Evolutionary conservation across 805 yeast species (phyloP).

Genomic region (Pichia kluyveri): DNA sequence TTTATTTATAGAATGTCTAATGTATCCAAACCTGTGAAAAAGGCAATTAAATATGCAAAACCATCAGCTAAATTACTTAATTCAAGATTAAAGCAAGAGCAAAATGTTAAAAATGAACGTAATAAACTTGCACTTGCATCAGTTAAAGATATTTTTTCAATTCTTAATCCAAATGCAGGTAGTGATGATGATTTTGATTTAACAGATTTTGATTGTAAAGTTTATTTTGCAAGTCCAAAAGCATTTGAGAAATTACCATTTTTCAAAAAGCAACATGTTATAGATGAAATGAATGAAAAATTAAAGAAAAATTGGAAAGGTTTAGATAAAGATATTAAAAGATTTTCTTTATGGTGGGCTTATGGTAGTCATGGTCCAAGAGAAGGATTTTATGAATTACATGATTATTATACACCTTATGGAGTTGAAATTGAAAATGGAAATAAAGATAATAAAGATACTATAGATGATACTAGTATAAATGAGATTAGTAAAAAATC

Average conservation of each 20-base stretch:
- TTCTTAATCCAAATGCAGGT: conserved; percentile 22
- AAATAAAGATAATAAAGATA: background rate
- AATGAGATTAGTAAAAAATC: background rate
- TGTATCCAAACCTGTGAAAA: conserved; percentile 2
- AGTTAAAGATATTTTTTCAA: conserved; percentile 30
- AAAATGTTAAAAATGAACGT: conserved; percentile 22
- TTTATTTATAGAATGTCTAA: background rate
- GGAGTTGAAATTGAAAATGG: background rate
- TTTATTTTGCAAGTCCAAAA: conserved; percentile 24
- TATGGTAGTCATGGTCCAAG: conserved; percentile 71
- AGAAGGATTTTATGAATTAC: conserved; percentile 39
- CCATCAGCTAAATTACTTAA: conserved; percentile 17
- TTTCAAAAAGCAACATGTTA: conserved; percentile 49
- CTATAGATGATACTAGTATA: background rate
- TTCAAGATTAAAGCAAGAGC: conserved; percentile 19
- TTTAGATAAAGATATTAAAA: conserved; percentile 40
- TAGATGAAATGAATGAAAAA: conserved; percentile 37
- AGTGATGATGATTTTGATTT: conserved; percentile 26
- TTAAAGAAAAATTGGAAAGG: conserved; percentile 48
- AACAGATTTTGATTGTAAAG: conserved; percentile 25
- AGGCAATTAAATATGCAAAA: conserved; percentile 8
- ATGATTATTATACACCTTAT: conserved; percentile 26
- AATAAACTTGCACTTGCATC: conserved; percentile 31
- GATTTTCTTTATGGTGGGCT: conserved; percentile 49
- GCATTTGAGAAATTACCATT: conserved; percentile 26